A percentile compares a stretch with the other conserved stretches of the same genome.
These are phyloP conservation scores for Harringtonia lauricola DNA, from an alignment of 2,329 filamentous ascomycete species.

Conservation along the genomic window DNA sequence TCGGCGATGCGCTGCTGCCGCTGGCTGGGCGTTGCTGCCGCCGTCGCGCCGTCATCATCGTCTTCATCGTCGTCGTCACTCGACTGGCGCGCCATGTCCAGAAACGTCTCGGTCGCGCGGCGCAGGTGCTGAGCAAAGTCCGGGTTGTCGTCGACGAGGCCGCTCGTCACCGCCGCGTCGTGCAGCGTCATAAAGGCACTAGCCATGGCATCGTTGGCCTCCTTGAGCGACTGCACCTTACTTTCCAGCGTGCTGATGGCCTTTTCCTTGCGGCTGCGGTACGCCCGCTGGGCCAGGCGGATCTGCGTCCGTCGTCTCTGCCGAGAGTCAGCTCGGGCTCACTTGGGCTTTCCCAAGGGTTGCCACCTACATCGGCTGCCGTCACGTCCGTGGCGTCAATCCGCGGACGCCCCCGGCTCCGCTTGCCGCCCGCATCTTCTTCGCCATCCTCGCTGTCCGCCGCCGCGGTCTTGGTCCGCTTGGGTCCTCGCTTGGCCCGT, in stretches of 20 bases:
- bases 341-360: neutral
- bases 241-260: constrained; percentile 65
- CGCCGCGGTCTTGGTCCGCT: constrained; percentile 6
- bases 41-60: neutral
- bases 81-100: constrained; percentile 38
- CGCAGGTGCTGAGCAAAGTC: constrained; percentile 47
- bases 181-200: constrained; percentile 58
- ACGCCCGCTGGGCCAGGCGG: constrained; percentile 73
- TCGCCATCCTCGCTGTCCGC: constrained; percentile 1
- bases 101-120: constrained; percentile 45
- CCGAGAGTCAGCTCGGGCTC: constrained; percentile 18
- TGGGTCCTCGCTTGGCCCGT: neutral
- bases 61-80: constrained; percentile 16
- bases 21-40: neutral
- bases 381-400: constrained; percentile 70
- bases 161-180: constrained; percentile 45
- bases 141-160: constrained; percentile 45
- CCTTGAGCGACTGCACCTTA: constrained; percentile 57
- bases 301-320: constrained; percentile 76
- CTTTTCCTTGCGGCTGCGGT: constrained; percentile 73
- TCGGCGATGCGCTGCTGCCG: constrained; percentile 3
- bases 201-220: constrained; percentile 63
- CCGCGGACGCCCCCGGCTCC: constrained; percentile 61
- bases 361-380: constrained; percentile 58
- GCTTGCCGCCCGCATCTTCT: constrained; percentile 35